Evolutionary conservation across 1,284 basidiomycete genomes (phyloP).

Genomic region (Ganoderma meredithae): DNA sequence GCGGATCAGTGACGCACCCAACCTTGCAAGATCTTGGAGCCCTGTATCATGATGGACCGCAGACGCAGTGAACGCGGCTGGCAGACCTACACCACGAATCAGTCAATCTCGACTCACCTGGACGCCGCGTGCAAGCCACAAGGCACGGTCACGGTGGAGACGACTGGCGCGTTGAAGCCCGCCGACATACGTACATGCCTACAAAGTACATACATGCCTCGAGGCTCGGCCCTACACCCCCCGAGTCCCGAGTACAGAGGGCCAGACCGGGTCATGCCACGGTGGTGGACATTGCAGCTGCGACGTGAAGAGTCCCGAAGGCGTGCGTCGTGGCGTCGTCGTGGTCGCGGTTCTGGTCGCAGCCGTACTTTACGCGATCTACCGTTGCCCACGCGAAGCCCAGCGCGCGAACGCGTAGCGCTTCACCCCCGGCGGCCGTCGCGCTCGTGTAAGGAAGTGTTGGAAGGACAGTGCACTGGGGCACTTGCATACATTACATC

Average conservation of each 20-base stretch:
- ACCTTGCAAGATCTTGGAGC: not conserved
- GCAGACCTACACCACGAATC: not conserved
- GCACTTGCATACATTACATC: not conserved
- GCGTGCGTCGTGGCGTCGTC: not conserved
- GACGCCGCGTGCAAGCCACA: not conserved
- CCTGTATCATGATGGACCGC: no score
- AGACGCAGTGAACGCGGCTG: not conserved
- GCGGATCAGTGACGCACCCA: not conserved
- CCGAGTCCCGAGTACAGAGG: no score
- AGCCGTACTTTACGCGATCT: not conserved
- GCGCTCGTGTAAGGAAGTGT: not conserved
- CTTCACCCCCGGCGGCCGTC: not conserved
- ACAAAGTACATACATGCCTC: no score
- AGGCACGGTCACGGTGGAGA: no score
- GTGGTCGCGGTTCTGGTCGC: not conserved
- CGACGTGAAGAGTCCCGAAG: slow-evolving; percentile 2
- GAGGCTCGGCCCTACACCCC: no score
- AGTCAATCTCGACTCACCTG: not conserved
- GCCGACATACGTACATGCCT: no score
- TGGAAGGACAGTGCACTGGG: no score
- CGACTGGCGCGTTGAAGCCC: no score
- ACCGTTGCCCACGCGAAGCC: not conserved
- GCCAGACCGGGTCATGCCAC: no score
- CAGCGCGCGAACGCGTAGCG: not conserved
- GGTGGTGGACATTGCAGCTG: not conserved